Evolutionary conservation across 306 rosid species (phyloP).

Genomic region (Citrullus mucosospermus): DNA sequence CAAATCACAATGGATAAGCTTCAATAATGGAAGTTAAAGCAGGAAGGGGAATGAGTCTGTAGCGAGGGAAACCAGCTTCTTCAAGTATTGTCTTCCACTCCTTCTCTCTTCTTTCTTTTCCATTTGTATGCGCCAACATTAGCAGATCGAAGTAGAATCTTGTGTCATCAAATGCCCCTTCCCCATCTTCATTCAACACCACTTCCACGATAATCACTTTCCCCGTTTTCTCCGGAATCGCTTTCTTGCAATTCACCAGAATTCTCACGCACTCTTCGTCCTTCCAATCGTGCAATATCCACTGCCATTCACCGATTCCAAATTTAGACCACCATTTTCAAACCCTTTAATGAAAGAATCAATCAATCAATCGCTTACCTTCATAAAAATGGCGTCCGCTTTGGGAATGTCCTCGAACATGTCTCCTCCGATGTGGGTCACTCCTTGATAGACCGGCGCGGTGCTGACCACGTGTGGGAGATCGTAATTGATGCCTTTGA

Average conservation of each 20-base stretch:
- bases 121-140: constrained; percentile 17
- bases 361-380: not conserved
- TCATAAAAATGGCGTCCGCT: constrained; percentile 15
- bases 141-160: constrained; percentile 35
- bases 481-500: constrained; percentile 16
- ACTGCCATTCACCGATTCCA: not conserved
- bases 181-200: constrained; percentile 24
- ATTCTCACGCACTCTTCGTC: constrained; percentile 37
- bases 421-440: constrained; percentile 18
- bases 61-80: constrained; percentile 35
- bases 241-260: constrained; percentile 37
- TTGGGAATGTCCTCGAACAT: constrained; percentile 15
- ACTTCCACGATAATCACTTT: constrained; percentile 39
- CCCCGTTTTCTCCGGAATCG: constrained; percentile 31
- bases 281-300: constrained; percentile 15
- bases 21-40: constrained; percentile 22
- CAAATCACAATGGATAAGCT: constrained; percentile 5
- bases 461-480: constrained; percentile 7
- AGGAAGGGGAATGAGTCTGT: constrained; percentile 36
- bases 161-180: constrained; percentile 25
- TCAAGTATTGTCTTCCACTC: constrained; percentile 38
- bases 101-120: constrained; percentile 35
- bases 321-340: no score
- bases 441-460: constrained; percentile 9
- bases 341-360: not conserved